Percentiles rank a stretch among this genome's conserved stretches.
Evolutionary conservation across 192 early-diverging fungal genomes (phyloP).

Genomic region (Coemansia furcata): DNA sequence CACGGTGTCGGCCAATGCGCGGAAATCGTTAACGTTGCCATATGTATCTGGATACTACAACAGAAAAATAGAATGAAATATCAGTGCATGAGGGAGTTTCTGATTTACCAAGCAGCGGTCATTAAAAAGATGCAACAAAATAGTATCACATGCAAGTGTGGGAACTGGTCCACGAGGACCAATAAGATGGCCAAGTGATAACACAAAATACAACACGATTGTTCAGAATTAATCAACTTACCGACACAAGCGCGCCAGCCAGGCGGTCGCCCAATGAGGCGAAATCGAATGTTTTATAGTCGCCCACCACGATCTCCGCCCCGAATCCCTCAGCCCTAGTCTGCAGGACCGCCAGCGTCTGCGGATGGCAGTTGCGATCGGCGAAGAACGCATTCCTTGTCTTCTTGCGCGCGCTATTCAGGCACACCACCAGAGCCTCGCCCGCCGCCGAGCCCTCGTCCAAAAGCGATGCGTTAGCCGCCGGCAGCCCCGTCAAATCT

Average conservation of each 20-base stretch:
- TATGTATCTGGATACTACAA: conserved; percentile 90
- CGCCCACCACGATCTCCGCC: conserved; percentile 84
- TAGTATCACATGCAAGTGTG: background rate
- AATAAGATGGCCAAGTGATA: conserved; percentile 14
- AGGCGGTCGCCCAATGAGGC: conserved; percentile 71
- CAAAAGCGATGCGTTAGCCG: conserved; percentile 96
- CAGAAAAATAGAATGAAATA: background rate
- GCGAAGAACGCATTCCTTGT: conserved; percentile 89
- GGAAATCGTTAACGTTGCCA: conserved; percentile 83
- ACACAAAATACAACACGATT: background rate
- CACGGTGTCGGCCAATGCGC: conserved; percentile 71
- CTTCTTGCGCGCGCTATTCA: conserved; percentile 65
- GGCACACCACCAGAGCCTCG: conserved; percentile 95
- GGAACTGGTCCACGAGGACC: background rate
- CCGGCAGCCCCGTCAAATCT: conserved; percentile 93
- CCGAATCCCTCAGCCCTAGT: conserved; percentile 95
- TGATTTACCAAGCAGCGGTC: too few relatives aligned
- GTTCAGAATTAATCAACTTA: conserved; percentile 44
- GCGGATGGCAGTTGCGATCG: conserved; percentile 90
- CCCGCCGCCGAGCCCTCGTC: conserved; percentile 99
- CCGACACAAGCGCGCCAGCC: conserved; percentile 83
- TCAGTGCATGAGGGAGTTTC: background rate
- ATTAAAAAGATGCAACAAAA: background rate
- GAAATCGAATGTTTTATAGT: conserved; percentile 80
- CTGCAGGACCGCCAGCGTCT: conserved; percentile 90